Base-by-base conservation (phyloP, 257 asterid genomes). In the Penstemon barbatus region DNA sequence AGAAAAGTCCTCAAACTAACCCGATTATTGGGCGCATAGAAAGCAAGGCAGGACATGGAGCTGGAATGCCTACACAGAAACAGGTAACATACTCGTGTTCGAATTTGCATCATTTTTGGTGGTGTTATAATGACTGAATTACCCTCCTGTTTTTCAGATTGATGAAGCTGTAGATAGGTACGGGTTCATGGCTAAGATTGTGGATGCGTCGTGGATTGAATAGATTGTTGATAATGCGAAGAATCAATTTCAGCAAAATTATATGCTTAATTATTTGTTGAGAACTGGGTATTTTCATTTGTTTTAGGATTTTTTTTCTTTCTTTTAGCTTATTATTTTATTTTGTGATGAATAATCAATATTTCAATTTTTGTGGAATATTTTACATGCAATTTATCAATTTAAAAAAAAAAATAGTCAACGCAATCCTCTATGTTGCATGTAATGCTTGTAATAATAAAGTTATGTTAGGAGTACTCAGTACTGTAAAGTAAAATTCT, bases 41-140 rank as follows among this genome's bases (percentile, higher is more conserved):
- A 63, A 81, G 79, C 7, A 89, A 94, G 68, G 99, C 99, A 1
- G 99, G 99, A 38, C 99, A 94, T 63, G 97, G 99, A 66, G 93
- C 95, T 55, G 96, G 99, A 53, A 91, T 78, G 72, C 96, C 99
- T 6, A 91, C 96, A 6, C 92, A 91, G 81, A 91, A 94, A 80
- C 61, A 78, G 67, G 99, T 93, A 7, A 19, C 49, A 7, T 41
- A 55, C 11, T 44, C 50, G 9, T 8, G 36, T 79, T 56, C 11
- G 40, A 15, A 4, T n/a, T 37, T 18, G 7, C 43, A 0, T 60
- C 42, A 3, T 13, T 7, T 15, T 50, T 54, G 49, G 15, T 52
- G 9, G 40, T 63, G 59, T 55, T 43, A 10, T 5, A 46, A 43
- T 59, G 12, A 38, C 48, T 13, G 52, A n/a, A 38, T 61, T 69